Conservation (phyloP, 2,329 filamentous ascomycete genomes). For the Cladophialophora immunda region DNA sequence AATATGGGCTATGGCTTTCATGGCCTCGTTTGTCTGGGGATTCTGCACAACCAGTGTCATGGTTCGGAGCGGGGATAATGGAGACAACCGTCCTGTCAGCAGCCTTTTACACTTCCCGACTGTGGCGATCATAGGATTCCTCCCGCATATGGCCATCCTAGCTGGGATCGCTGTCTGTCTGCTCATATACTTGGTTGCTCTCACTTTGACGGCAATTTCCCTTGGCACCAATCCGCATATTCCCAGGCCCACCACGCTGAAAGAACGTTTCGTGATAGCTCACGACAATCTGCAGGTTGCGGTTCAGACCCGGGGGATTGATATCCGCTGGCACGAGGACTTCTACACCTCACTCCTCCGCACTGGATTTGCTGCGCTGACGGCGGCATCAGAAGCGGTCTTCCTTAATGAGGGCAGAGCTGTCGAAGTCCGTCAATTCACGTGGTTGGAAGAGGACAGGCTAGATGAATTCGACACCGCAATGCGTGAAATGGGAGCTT, state of each 20-base stretch:
- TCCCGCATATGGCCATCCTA: slow-evolving; percentile 90
- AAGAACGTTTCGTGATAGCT: slow-evolving; percentile 72
- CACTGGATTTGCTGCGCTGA: slow-evolving; percentile 86
- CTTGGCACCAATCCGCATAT: slow-evolving; percentile 60
- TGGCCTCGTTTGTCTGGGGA: slow-evolving; percentile 83
- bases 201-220: slow-evolving; percentile 77
- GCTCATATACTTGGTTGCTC: slow-evolving; percentile 78
- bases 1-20: slow-evolving; percentile 90
- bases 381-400: slow-evolving; percentile 93
- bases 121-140: slow-evolving; percentile 92
- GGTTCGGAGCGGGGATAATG: slow-evolving; percentile 37
- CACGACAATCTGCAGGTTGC: slow-evolving; percentile 93
- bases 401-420: slow-evolving; percentile 89
- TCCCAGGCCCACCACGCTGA: slow-evolving; percentile 55
- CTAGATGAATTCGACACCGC: slow-evolving; percentile 75
- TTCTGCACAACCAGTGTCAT: slow-evolving; percentile 61
- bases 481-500: slow-evolving; percentile 42
- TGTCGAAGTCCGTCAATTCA: slow-evolving; percentile 76
- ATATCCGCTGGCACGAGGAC: slow-evolving; percentile 86
- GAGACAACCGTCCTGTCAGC: slow-evolving; percentile 45
- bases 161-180: slow-evolving; percentile 78
- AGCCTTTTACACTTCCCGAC: slow-evolving; percentile 88
- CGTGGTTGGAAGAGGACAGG: slow-evolving; percentile 91
- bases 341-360: slow-evolving; percentile 92
- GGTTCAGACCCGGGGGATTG: slow-evolving; percentile 80